Percentiles rank a stretch among this genome's conserved stretches.
These are phyloP conservation scores for Gymnopilus junonius DNA, from an alignment of 768 basidiomycete genomes.

Conservation along the genomic window DNA sequence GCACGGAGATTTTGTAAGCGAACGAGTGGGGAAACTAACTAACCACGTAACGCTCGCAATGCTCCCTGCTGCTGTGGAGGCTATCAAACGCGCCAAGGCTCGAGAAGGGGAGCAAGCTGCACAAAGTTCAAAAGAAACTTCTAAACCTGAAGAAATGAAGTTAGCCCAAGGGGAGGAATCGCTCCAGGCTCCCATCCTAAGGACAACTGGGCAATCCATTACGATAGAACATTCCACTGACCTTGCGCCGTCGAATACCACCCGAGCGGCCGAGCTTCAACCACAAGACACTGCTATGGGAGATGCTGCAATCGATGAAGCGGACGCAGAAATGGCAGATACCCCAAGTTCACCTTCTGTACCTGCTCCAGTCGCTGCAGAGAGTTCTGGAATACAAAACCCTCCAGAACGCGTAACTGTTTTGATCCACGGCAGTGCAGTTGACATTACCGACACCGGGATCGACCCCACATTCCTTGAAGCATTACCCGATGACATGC, in stretches of 20 bases:
- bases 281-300: slow-evolving; percentile 37
- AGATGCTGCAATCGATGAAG: slow-evolving; percentile 32
- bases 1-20: slow-evolving; percentile 73
- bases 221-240: not conserved
- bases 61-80: slow-evolving; percentile 78
- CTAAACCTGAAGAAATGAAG: slow-evolving; percentile 35
- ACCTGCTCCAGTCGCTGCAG: slow-evolving; percentile 12
- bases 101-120: slow-evolving; percentile 58
- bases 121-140: slow-evolving; percentile 44
- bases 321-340: slow-evolving; percentile 60
- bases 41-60: slow-evolving; percentile 77
- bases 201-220: not conserved
- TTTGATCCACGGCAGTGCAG: slow-evolving; percentile 87
- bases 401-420: slow-evolving; percentile 78
- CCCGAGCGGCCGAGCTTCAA: not conserved
- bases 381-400: slow-evolving; percentile 27
- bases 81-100: slow-evolving; percentile 58
- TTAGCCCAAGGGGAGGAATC: slow-evolving; percentile 10
- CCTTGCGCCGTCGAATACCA: not conserved
- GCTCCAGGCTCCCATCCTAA: not conserved
- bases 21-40: slow-evolving; percentile 66
- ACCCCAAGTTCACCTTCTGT: slow-evolving; percentile 22
- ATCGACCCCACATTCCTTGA: slow-evolving; percentile 98
- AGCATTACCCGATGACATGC: slow-evolving; percentile 97
- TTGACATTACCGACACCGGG: slow-evolving; percentile 98